These are phyloP conservation scores for Angomonas desouzai DNA, from an alignment of 208 protist species.

Conservation along the genomic window DNA sequence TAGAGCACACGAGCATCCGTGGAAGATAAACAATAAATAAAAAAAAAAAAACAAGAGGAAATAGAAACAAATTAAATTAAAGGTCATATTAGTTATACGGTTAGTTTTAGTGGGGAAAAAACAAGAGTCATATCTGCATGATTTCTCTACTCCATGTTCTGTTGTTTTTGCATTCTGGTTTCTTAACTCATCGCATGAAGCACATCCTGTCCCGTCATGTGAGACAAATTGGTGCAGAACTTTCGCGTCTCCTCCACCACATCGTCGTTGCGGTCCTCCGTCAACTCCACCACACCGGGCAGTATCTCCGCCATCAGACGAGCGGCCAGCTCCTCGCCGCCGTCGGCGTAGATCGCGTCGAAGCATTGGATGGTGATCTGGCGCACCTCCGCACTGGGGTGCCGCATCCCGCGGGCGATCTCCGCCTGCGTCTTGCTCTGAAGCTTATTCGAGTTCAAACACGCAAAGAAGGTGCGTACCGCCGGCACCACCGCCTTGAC, in stretches of 20 bases:
- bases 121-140: too few relatives aligned
- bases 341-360: constrained; percentile 83
- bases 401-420: constrained; percentile 64
- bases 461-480: constrained; percentile 70
- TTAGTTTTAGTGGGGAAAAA: constrained; percentile 11
- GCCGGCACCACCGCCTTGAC: constrained; percentile 75
- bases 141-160: background rate
- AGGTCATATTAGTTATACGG: background rate
- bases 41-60: constrained; percentile 17
- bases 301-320: constrained; percentile 88
- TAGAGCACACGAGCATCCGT: too few relatives aligned
- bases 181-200: constrained; percentile 78
- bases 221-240: constrained; percentile 79
- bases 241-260: constrained; percentile 80
- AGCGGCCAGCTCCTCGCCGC: constrained; percentile 85
- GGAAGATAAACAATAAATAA: background rate
- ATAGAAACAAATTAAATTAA: too few relatives aligned
- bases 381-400: constrained; percentile 70
- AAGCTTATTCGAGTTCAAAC: constrained; percentile 63
- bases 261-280: constrained; percentile 73
- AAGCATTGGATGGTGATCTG: constrained; percentile 59
- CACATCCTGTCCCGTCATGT: constrained; percentile 87
- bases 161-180: constrained; percentile 11
- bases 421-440: constrained; percentile 86
- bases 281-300: constrained; percentile 85